phyloP scores from a whole-genome alignment of 495 filamentous ascomycete genomes.

The Penicillium waksmanii region DNA sequence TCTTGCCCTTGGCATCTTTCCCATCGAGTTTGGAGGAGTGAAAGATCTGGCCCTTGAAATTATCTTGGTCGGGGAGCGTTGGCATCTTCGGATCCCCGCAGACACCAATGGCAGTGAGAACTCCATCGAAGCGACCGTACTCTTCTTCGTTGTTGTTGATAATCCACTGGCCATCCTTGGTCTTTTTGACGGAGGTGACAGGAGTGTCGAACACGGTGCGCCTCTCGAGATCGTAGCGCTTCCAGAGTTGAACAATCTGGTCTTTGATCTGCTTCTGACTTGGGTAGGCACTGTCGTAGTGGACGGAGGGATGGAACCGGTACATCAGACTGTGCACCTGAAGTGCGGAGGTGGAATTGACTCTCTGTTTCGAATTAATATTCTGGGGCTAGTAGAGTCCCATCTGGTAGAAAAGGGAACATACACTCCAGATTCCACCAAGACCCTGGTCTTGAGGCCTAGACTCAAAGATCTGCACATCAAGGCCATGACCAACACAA shows the following conservation, averaged over 20 bases:
- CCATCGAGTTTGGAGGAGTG: constrained; percentile 78
- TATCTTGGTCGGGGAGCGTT: constrained; percentile 63
- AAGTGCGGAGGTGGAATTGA: constrained; percentile 80
- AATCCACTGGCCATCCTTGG: constrained; percentile 73
- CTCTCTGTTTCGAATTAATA: constrained; percentile 51
- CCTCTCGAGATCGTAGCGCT: constrained; percentile 69
- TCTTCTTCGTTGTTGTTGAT: constrained; percentile 74
- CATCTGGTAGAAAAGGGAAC: neutral
- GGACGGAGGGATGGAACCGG: constrained; percentile 80
- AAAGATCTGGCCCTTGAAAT: constrained; percentile 68
- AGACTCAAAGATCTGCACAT: constrained; percentile 77
- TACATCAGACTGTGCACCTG: constrained; percentile 90
- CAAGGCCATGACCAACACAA: constrained; percentile 86
- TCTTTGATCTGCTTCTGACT: constrained; percentile 71
- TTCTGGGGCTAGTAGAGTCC: constrained; percentile 9
- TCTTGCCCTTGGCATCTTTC: constrained; percentile 70
- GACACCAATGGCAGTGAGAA: constrained; percentile 76
- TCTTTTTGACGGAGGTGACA: constrained; percentile 69
- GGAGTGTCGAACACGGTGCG: constrained; percentile 72
- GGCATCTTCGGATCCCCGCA: constrained; percentile 79
- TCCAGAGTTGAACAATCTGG: constrained; percentile 73
- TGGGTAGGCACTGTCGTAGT: constrained; percentile 75
- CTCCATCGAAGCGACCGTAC: constrained; percentile 74
- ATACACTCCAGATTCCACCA: constrained; percentile 84
- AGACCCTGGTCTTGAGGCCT: constrained; percentile 61